Base-by-base conservation (phyloP, 2,329 filamentous ascomycete species). In the Tolypocladium pustulatum region DNA sequence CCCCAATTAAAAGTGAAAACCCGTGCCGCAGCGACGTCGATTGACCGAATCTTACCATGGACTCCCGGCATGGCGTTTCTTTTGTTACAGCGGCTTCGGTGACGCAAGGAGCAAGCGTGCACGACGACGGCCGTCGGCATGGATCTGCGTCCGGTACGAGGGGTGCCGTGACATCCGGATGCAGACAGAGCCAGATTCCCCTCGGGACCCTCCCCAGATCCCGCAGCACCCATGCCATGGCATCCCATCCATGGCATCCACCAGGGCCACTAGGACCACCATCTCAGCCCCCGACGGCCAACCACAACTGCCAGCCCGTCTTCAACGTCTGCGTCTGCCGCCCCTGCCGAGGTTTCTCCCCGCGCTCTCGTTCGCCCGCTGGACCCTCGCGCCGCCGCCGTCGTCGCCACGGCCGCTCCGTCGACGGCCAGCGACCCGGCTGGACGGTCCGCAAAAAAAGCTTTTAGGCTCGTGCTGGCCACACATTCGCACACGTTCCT, bases 401-500 rank as follows among this genome's bases (percentile, higher is more conserved):
- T 10, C 43, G 43, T 49, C 43, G 43, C 25, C 43, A n/a, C 49
- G 49, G 49, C 49, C 30, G 30, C 49, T 52, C 49, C 49, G 49
- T 20, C 27, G 25, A 8, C 46, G 13, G 25, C 27, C 46, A 10
- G 15, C 17, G 5, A 13, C 7, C n/a, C 49, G 49, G 17, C 30
- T 4, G 17, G 37, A 17, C 49, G 49, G 30, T 52, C 49, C 49
- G 49, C 49, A 56, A 56, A 60, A 58, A 59, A 57, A 57, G 43
- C 51, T 58, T 40, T 58, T 49, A 46, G 36, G 49, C 58, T 57
- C 30, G 60, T 63, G 52, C 57, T 57, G 54, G 62, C 57, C 60
- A 57, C 30, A 57, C 55, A 51, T 43, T 62, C 54, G 58, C 57
- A 59, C 63, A 65, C 64, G 61, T 61, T 60, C 57, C 32, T 27